Evolutionary conservation across 768 basidiomycete genomes (phyloP), one percentile per base, ranked within the genome.

Genomic region (Serpula lacrymans): DNA sequence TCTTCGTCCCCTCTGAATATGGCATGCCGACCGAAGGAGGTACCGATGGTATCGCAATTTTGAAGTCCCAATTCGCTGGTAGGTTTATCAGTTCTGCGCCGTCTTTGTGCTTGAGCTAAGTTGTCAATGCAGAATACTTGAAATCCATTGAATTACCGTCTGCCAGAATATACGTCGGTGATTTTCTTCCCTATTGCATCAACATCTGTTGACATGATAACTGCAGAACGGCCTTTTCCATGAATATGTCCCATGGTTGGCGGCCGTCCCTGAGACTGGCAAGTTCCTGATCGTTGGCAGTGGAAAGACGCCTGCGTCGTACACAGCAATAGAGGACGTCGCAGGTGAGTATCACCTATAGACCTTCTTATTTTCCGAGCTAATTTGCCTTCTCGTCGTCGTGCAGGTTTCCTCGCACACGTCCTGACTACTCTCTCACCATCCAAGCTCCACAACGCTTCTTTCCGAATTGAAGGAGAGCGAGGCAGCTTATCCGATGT

Each of bases 1-100:
- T 63, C 11, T 64, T 64, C 38, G 45, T 58, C 7, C 62, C 62
- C 8, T 50, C 52, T 33, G 61, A 63, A 39, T 63, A 57, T 23
- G 59, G 59, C 3, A 46, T 36, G 12, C 22, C 42, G 3, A 50
- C 52, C 5, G 43, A 43, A 8, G 47, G 45, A n/a, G 37, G 24
- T 8, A 39, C 37, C 12, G 37, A 39, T 18, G 23, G 23, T 10
- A 39, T 39, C 11, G 12, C 27, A 37, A n/a, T 12, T 23, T 8
- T 14, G 18, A 32, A 43, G 29, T 17, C 42, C 14, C 17, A 38
- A 17, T 5, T 37, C 27, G 37, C 36, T 34, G 28, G 42, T 29
- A 21, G 23, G 28, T 30, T n/a, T n/a, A n/a, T n/a, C n/a, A n/a
- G n/a, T 14, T 39, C 23, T 12, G 5, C 12, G n/a, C n/a, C 12